These are phyloP conservation scores for Chlamydomonas schloesseri DNA, from an alignment of 139 green algal genomes.

Conservation along the genomic window DNA sequence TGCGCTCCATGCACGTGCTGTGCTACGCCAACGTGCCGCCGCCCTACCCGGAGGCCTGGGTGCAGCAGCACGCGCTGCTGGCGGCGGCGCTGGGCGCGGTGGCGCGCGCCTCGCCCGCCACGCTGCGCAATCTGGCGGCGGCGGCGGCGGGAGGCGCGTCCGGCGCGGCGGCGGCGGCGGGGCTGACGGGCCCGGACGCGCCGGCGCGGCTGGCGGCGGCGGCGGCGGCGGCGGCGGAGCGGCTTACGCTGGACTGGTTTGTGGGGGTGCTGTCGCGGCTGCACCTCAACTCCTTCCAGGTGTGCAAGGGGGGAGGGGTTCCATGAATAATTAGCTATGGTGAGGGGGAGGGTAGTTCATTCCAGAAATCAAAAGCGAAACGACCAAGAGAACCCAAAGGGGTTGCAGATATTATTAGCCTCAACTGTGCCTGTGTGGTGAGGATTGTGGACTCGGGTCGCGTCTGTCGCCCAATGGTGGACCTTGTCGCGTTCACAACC, in stretches of 20 bases:
- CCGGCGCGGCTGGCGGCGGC: not conserved
- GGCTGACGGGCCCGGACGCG: too few relatives aligned
- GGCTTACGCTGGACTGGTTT: constrained; percentile 50
- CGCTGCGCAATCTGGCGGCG: not conserved
- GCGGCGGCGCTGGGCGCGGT: constrained; percentile 27
- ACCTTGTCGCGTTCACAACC: too few relatives aligned
- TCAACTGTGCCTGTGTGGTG: not conserved
- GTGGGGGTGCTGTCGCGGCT: constrained; percentile 55
- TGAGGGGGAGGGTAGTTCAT: too few relatives aligned
- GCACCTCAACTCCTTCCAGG: constrained; percentile 70
- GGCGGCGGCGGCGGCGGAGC: not conserved
- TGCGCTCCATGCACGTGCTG: constrained; percentile 55
- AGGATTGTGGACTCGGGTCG: not conserved
- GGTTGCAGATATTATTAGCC: too few relatives aligned
- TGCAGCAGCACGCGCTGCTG: constrained; percentile 54
- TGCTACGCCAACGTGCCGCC: constrained; percentile 65
- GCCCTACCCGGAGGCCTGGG: constrained; percentile 57
- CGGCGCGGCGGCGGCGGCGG: not conserved
- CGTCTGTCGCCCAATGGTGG: too few relatives aligned
- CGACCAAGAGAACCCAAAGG: too few relatives aligned
- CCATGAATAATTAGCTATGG: too few relatives aligned
- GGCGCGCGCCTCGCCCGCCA: not conserved
- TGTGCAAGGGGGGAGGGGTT: constrained; percentile 34
- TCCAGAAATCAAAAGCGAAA: too few relatives aligned
- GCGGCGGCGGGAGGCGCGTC: not conserved